phyloP scores from a whole-genome alignment of 2,329 filamentous ascomycete species.

The Epichloe baconii region DNA sequence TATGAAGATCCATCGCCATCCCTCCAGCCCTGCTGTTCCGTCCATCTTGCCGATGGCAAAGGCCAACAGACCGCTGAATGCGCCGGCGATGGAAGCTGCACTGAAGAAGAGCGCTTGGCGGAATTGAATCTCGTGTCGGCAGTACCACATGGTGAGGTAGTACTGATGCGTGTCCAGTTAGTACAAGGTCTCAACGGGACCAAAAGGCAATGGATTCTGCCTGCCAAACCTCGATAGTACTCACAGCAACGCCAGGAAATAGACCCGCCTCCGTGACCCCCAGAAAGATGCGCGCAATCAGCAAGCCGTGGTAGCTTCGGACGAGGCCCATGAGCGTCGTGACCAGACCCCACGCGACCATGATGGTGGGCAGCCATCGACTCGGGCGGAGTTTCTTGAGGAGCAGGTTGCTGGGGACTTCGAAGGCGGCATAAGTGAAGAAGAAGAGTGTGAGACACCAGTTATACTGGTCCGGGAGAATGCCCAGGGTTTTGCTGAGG shows the following conservation, averaged over 20 bases:
- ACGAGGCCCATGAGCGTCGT: constrained; percentile 43
- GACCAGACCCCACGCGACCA: constrained; percentile 44
- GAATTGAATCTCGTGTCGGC: constrained; percentile 40
- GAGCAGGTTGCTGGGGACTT: constrained; percentile 64
- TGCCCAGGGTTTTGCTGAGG: constrained; percentile 36
- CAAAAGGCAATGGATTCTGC: background rate
- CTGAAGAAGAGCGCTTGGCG: constrained; percentile 67
- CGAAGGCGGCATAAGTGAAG: constrained; percentile 62
- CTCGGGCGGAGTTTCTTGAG: constrained; percentile 63
- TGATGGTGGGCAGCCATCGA: constrained; percentile 64
- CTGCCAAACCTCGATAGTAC: constrained; percentile 5
- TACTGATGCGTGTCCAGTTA: constrained; percentile 19
- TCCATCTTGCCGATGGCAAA: constrained; percentile 59
- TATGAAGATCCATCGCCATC: constrained; percentile 56
- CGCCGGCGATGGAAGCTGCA: constrained; percentile 66
- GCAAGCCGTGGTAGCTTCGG: constrained; percentile 31
- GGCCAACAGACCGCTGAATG: constrained; percentile 60
- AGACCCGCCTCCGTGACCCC: constrained; percentile 56
- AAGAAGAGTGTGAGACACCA: constrained; percentile 61
- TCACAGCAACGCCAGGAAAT: constrained; percentile 47
- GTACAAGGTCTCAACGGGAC: background rate
- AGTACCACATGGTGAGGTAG: constrained; percentile 47
- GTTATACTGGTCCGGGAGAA: constrained; percentile 59
- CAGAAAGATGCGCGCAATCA: constrained; percentile 41
- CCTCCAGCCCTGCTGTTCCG: constrained; percentile 43